Conservation (phyloP, 1,284 basidiomycete species). For the Apiotrichum mycotoxinovorans region DNA sequence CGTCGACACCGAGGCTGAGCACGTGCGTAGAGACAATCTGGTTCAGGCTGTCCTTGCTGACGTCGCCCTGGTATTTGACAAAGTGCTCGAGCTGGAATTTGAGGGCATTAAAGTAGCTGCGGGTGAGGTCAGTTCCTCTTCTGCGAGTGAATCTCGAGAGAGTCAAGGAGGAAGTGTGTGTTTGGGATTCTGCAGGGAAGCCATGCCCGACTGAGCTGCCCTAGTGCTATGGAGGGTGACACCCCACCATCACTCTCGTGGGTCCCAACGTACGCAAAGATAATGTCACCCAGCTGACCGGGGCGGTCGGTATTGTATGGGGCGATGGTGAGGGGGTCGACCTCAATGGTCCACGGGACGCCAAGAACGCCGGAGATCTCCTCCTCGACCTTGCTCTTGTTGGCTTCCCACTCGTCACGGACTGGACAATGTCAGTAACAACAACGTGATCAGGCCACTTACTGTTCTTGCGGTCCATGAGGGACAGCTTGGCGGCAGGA, state of each 20-base stretch:
- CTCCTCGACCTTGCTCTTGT: background rate
- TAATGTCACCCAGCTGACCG: background rate
- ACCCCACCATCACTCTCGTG: too few species aligned
- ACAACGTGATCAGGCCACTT: background rate
- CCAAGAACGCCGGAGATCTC: constrained; percentile 1
- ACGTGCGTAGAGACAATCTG: background rate
- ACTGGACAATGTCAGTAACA: background rate
- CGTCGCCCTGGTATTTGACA: background rate
- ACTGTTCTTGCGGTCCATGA: constrained; percentile 11
- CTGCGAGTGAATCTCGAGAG: too few species aligned
- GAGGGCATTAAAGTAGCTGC: constrained; percentile 1
- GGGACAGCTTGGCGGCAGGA: constrained; percentile 9
- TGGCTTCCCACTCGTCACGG: constrained; percentile 6
- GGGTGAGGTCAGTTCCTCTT: too few species aligned
- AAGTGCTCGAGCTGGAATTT: background rate
- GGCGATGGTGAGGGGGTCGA: constrained; percentile 7
- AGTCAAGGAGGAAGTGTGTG: too few species aligned
- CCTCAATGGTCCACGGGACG: constrained; percentile 1
- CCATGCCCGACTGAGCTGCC: too few species aligned
- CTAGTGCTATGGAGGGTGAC: too few species aligned
- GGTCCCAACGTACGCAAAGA: constrained; percentile 4
- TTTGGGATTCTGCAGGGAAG: too few species aligned
- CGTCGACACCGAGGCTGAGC: constrained; percentile 3
- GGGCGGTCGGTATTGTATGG: background rate
- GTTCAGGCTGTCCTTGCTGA: constrained; percentile 1